These are phyloP conservation scores for Monosporascus sp. DNA, from an alignment of 2,329 filamentous ascomycete species.

Conservation along the genomic window DNA sequence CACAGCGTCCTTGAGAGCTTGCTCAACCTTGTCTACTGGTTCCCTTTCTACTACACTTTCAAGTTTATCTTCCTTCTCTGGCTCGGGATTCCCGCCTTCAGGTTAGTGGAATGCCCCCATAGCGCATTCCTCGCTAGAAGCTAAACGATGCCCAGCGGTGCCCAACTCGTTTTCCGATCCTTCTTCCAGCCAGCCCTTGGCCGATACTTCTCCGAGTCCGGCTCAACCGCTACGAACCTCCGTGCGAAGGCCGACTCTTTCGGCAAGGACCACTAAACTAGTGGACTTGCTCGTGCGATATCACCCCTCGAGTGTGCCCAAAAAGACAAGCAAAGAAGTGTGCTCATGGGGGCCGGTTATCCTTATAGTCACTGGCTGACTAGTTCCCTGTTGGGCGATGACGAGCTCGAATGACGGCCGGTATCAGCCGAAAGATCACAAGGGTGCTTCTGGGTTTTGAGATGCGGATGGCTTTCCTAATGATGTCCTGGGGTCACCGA, in stretches of 20 bases:
- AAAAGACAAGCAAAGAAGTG: conserved; percentile 11
- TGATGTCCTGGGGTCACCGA: too few relatives aligned
- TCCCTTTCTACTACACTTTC: conserved; percentile 99
- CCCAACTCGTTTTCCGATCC: conserved; percentile 93
- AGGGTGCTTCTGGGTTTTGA: background rate
- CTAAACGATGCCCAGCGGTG: conserved; percentile 58
- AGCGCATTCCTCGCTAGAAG: background rate
- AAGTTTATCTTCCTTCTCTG: conserved; percentile 97
- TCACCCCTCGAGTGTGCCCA: conserved; percentile 10
- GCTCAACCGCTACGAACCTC: conserved; percentile 78
- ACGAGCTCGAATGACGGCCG: background rate
- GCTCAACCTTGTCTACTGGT: conserved; percentile 84
- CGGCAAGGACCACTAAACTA: conserved; percentile 61
- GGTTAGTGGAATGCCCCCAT: conserved; percentile 52
- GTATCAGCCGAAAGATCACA: background rate
- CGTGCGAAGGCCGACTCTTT: conserved; percentile 79
- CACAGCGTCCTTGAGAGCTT: conserved; percentile 70
- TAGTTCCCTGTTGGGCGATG: background rate
- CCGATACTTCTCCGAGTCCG: conserved; percentile 73
- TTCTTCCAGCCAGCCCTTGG: conserved; percentile 88
- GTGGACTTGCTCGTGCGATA: conserved; percentile 8
- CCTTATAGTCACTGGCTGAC: background rate
- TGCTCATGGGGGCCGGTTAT: conserved; percentile 6
- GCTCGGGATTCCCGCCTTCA: conserved; percentile 92
- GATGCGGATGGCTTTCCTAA: background rate